These are phyloP conservation scores for Leishmania guyanensis DNA, from an alignment of 208 protist species.

Conservation along the genomic window DNA sequence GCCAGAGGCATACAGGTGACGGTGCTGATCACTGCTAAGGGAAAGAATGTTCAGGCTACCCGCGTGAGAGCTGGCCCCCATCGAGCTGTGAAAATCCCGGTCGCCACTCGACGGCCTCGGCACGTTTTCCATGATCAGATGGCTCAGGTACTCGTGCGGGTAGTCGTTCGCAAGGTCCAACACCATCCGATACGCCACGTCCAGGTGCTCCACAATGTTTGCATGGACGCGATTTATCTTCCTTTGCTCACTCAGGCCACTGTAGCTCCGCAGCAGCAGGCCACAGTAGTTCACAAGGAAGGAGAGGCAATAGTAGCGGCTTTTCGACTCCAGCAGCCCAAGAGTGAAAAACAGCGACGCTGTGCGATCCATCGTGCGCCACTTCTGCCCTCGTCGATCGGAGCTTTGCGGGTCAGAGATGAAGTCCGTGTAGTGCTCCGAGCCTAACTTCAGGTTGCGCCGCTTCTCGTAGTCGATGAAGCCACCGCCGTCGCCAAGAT, in stretches of 20 bases:
- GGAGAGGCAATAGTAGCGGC: constrained; percentile 26
- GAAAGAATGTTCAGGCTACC: neutral
- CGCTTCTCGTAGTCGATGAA: constrained; percentile 9
- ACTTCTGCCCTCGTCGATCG: neutral
- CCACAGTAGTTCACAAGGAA: constrained; percentile 20
- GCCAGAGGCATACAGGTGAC: constrained; percentile 6
- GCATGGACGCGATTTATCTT: constrained; percentile 19
- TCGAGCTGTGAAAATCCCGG: neutral
- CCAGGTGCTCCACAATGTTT: constrained; percentile 23
- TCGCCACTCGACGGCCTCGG: neutral
- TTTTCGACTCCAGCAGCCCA: constrained; percentile 24
- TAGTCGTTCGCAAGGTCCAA: constrained; percentile 4
- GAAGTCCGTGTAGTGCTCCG: neutral
- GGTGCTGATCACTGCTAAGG: neutral
- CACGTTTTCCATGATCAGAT: neutral
- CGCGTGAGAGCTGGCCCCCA: neutral
- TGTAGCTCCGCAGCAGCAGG: constrained; percentile 10
- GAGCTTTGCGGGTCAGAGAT: neutral
- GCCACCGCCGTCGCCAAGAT: constrained; percentile 1
- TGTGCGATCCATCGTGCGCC: constrained; percentile 7
- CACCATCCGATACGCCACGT: neutral
- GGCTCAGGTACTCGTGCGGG: constrained; percentile 13
- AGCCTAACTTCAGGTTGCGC: neutral
- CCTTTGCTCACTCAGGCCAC: constrained; percentile 9
- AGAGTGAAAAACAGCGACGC: constrained; percentile 15